Conservation (phyloP, 148 eudicot species). For the Cornus kousa region DNA sequence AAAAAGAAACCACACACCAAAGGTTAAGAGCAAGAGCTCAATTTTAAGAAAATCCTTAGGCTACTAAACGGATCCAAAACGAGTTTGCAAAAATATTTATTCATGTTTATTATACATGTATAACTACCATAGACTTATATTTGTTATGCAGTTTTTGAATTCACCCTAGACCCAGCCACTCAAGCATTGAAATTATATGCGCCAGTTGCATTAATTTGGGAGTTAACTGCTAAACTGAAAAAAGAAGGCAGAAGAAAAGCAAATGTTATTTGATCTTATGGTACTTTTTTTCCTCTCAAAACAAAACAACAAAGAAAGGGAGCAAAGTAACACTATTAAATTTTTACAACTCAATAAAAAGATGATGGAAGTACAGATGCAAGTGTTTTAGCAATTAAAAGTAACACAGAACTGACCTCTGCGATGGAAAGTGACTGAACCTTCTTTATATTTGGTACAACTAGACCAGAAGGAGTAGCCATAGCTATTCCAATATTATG, state of each 20-base stretch:
- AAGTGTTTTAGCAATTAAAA: not conserved
- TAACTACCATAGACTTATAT: not conserved
- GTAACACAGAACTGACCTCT: constrained; percentile 55
- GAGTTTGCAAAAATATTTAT: no score
- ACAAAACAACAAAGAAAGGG: not conserved
- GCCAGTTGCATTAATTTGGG: not conserved
- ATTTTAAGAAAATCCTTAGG: not conserved
- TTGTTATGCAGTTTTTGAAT: not conserved
- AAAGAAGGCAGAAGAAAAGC: not conserved
- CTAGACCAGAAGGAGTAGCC: constrained; percentile 93
- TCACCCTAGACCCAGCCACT: not conserved
- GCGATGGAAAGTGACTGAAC: constrained; percentile 80
- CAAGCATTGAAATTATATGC: not conserved
- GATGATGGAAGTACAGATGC: no score
- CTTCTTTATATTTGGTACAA: constrained; percentile 91
- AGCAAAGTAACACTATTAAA: not conserved
- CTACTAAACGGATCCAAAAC: no score
- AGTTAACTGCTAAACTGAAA: not conserved
- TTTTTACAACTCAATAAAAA: not conserved
- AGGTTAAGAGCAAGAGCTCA: not conserved
- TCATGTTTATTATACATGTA: no score
- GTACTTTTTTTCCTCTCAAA: constrained; percentile 2
- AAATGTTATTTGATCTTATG: not conserved
- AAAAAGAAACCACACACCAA: not conserved
- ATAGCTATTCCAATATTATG: constrained; percentile 96